Evolutionary conservation across 352 stramenopile genomes (phyloP).

Genomic region (Phytopythium delawarense): DNA sequence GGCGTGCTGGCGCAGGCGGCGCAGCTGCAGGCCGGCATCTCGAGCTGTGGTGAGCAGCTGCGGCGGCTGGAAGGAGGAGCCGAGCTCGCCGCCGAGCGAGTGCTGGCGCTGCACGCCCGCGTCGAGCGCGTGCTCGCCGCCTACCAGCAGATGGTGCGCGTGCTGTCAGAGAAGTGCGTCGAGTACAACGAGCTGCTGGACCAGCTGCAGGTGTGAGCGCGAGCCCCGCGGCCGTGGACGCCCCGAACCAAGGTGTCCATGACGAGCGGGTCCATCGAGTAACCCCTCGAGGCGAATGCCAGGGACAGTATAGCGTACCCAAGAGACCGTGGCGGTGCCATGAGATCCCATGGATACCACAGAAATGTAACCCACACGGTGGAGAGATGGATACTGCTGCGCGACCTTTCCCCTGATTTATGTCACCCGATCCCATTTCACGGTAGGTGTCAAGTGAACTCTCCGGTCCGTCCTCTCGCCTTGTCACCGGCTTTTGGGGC

Average conservation of each 20-base stretch:
- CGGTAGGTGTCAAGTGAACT: not conserved
- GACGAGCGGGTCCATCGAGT: no score
- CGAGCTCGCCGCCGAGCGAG: conserved; percentile 34
- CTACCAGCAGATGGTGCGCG: conserved; percentile 70
- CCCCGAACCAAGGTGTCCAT: not conserved
- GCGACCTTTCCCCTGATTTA: not conserved
- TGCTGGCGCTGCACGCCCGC: conserved; percentile 38
- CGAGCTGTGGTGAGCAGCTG: conserved; percentile 17
- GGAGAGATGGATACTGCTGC: not conserved
- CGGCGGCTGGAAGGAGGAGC: conserved; percentile 26
- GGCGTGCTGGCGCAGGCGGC: conserved; percentile 33
- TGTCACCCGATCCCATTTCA: not conserved
- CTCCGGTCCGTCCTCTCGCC: not conserved
- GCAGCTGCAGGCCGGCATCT: conserved; percentile 26
- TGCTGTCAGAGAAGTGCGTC: conserved; percentile 69
- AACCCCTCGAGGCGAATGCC: no score
- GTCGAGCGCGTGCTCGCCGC: conserved; percentile 45
- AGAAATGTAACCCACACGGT: not conserved
- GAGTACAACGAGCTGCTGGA: conserved; percentile 56
- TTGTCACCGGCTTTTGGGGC: no score
- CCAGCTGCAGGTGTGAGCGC: conserved; percentile 30
- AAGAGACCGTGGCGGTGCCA: no score
- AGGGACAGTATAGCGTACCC: no score
- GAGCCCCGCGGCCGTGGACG: not conserved
- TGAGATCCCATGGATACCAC: no score